Conservation (phyloP, 78 protist species). For the Monosiga brevicollis region DNA sequence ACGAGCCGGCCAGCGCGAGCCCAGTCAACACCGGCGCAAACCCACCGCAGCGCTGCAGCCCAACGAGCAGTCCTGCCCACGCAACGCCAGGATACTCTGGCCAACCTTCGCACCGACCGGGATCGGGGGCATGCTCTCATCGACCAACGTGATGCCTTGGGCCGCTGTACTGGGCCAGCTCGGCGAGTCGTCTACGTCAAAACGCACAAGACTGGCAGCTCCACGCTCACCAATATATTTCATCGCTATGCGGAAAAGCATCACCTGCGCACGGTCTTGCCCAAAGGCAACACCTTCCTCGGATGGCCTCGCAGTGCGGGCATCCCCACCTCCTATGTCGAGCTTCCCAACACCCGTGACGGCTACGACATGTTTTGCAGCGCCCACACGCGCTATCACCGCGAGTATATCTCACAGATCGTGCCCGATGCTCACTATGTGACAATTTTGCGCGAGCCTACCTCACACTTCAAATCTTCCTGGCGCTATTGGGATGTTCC, state of each 20-base stretch:
- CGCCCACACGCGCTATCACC: neutral
- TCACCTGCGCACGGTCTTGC: neutral
- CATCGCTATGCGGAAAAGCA: neutral
- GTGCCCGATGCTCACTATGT: neutral
- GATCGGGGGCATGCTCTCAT: too few species aligned
- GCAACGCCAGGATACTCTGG: too few species aligned
- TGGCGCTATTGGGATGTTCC: neutral
- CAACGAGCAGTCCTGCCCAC: too few species aligned
- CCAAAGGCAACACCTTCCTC: neutral
- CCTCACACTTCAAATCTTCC: neutral
- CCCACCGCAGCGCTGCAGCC: too few species aligned
- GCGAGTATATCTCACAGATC: neutral
- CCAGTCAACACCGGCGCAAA: too few species aligned
- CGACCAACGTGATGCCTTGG: too few species aligned
- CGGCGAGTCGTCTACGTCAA: neutral
- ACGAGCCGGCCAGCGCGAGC: too few species aligned
- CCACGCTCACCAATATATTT: neutral
- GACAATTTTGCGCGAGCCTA: neutral
- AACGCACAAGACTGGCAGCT: neutral
- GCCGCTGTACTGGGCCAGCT: too few species aligned
- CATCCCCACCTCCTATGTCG: neutral
- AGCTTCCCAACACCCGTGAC: neutral
- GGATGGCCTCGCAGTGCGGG: neutral
- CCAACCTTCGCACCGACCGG: too few species aligned
- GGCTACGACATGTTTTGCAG: neutral